Conservation (phyloP, 2,329 filamentous ascomycete genomes). For the Talaromyces sp. region DNA sequence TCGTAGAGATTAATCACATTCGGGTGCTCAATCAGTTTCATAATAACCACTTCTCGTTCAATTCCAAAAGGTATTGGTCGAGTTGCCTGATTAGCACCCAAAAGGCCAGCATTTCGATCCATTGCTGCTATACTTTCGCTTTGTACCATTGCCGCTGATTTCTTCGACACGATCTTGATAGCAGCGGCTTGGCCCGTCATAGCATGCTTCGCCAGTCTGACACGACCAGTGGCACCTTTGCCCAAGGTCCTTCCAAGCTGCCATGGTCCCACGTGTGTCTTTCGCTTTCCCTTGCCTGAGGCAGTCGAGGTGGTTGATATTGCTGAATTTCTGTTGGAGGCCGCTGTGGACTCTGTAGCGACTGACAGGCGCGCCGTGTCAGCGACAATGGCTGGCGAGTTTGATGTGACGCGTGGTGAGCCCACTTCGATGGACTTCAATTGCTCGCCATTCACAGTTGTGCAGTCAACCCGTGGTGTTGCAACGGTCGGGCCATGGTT, state of each 20-base stretch:
- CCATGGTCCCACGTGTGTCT: constrained; percentile 88
- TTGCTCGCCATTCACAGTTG: constrained; percentile 9
- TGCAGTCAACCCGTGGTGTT: constrained; percentile 13
- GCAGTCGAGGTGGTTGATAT: constrained; percentile 53
- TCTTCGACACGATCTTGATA: constrained; percentile 91
- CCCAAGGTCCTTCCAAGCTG: constrained; percentile 83
- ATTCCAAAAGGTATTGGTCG: constrained; percentile 78
- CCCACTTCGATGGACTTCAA: constrained; percentile 18
- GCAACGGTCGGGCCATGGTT: constrained; percentile 34
- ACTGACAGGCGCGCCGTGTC: constrained; percentile 51
- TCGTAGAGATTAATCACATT: constrained; percentile 94
- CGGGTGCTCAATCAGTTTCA: constrained; percentile 91
- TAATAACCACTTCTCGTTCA: constrained; percentile 90
- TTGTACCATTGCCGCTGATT: constrained; percentile 70
- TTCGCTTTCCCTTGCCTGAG: constrained; percentile 49
- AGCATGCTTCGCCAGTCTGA: constrained; percentile 76
- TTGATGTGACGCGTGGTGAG: constrained; percentile 21
- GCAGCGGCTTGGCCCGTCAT: constrained; percentile 76
- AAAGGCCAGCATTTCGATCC: constrained; percentile 61
- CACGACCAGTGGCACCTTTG: constrained; percentile 81
- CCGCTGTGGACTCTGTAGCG: constrained; percentile 41
- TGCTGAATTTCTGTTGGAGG: constrained; percentile 47
- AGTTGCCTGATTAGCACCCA: constrained; percentile 53
- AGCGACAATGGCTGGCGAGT: constrained; percentile 21
- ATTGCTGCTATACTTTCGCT: constrained; percentile 80